Conservation (phyloP, 345 rosid genomes). For the Lumnitzera littorea region DNA sequence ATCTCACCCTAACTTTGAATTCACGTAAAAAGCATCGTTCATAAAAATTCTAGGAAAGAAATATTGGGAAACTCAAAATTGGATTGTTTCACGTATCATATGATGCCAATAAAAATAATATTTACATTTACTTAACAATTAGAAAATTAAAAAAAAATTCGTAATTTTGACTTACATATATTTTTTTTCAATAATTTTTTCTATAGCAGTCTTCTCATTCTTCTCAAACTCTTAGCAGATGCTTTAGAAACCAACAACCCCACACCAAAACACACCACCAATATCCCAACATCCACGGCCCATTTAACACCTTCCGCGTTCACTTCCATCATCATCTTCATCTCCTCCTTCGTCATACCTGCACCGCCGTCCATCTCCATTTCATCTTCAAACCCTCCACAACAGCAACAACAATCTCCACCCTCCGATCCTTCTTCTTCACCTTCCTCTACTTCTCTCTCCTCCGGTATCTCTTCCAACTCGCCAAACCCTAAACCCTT, state of each 20-base stretch:
- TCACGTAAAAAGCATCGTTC: no score
- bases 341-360: slow-evolving; percentile 1
- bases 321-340: slow-evolving; percentile 26
- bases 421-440: slow-evolving; percentile 14
- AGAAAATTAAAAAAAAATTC: no score
- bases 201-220: slow-evolving; percentile 22
- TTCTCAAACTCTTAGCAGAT: slow-evolving; percentile 42
- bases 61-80: no score
- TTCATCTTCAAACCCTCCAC: slow-evolving; percentile 16
- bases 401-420: slow-evolving; percentile 1
- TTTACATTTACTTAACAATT: no score
- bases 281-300: slow-evolving; percentile 83
- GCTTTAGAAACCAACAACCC: slow-evolving; percentile 69
- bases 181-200: no score
- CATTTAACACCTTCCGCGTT: slow-evolving; percentile 52
- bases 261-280: slow-evolving; percentile 74
- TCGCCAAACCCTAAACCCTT: slow-evolving; percentile 17
- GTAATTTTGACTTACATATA: no score
- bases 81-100: no score
- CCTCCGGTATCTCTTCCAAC: slow-evolving; percentile 83
- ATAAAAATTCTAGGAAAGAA: no score
- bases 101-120: no score
- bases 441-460: slow-evolving; percentile 24
- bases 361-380: slow-evolving; percentile 12
- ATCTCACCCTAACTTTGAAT: no score